Evolutionary conservation across 2,329 filamentous ascomycete species (phyloP), one percentile per base, ranked within the genome.

Genomic region (Cordyceps javanica): DNA sequence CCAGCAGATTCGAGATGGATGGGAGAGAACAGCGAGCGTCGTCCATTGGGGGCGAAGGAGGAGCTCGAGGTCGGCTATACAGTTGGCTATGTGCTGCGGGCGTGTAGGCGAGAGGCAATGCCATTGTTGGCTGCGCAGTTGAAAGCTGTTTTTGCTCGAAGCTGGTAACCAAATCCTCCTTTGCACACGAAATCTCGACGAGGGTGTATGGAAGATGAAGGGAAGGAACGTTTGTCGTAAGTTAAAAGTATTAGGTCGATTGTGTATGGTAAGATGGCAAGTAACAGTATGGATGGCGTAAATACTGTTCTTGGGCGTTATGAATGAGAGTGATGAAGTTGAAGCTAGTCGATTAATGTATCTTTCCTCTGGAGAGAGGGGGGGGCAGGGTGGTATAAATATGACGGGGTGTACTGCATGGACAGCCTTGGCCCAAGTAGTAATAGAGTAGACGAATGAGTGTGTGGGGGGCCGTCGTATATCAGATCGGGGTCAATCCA

Each of bases 1-100:
- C 88, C 53, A 97, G 80, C 58, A 97, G 81, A 71, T 91, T 93
- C 38, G 91, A 96, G 71, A 97, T 97, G 39, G 93, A 96, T 21
- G 93, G 93, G 59, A 97, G 78, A 52, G 91, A 96, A 68, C 89
- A 94, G 75, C 88, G 92, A 64, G 85, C 77, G 67, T 91, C 88
- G 66, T 91, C 88, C 70, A 89, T 85, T 44, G 88, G 87, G 60
- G 88, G 88, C 64, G 88, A 91, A 32, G 88, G 88, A 56, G 87
- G 88, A 53, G 85, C 82, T 67, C 85, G 82, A 55, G 73, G 71
- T 36, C 69, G 70, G 67, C 67, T 81, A 81, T 66, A 46, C 10
- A 36, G 13, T 36, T 57, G 55, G 38, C 16, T 73, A 73, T 68
- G 42, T 34, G 45, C 60, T 73, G 68, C 66, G 60, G 73, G 73